Percentiles rank a stretch among this genome's conserved stretches.
These are phyloP conservation scores for Coix lacrymajobi DNA, from an alignment of 176 grass and related monocot species.

Conservation along the genomic window DNA sequence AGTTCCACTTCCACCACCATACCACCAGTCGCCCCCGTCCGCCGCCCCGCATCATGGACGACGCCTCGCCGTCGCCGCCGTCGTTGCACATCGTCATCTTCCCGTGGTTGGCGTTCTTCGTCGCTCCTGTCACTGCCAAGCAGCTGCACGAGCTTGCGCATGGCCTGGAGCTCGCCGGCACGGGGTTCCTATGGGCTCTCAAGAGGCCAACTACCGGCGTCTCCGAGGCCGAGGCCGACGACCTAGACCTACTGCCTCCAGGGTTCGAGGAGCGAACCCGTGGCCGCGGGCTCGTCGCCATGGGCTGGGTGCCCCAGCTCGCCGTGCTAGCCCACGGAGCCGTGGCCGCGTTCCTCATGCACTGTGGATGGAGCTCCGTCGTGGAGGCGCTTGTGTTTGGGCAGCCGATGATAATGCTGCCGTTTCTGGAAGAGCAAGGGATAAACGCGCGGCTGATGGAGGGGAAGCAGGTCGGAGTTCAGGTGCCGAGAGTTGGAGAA, in stretches of 20 bases:
- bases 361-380: slow-evolving; percentile 36
- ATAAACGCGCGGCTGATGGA: slow-evolving; percentile 14
- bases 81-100: too few relatives aligned
- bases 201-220: not conserved
- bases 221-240: not conserved
- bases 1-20: too few relatives aligned
- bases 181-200: not conserved
- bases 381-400: slow-evolving; percentile 44
- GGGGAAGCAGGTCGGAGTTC: not conserved
- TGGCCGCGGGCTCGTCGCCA: not conserved
- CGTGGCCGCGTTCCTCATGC: slow-evolving; percentile 26
- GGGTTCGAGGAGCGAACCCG: not conserved
- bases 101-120: too few relatives aligned
- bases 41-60: too few relatives aligned
- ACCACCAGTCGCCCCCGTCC: too few relatives aligned
- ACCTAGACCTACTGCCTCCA: not conserved
- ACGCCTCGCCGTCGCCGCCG: not conserved
- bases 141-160: not conserved
- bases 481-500: not conserved
- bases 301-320: not conserved
- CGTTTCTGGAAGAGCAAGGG: not conserved
- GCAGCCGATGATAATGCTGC: slow-evolving; percentile 37
- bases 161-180: not conserved
- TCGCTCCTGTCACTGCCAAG: not conserved
- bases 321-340: not conserved